Evolutionary conservation across 139 green algal genomes (phyloP), one percentile per base, ranked within the genome.

Genomic region (Tetratostichococcus sp.): DNA sequence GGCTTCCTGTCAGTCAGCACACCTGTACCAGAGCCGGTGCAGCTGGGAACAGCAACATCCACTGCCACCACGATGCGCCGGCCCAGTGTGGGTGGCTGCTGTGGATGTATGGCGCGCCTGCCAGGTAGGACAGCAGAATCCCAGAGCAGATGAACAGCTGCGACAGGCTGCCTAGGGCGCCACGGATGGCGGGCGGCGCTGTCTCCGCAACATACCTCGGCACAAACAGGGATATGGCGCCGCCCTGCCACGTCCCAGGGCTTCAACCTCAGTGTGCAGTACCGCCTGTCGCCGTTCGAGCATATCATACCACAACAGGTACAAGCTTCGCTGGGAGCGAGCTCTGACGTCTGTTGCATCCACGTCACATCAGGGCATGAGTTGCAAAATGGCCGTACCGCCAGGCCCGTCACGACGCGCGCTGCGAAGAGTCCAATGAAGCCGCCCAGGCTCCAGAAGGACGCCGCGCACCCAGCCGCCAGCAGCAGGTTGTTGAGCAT

Each of bases 171-270:
- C 84, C 84, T 1, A 94, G 72, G 0, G 57, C 35, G 3, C 89
- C 89, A 5, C 89, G 76, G 71, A 94, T 80, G 17, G 80, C 4
- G 6, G 75, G 70, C 1, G 89, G 89, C 0, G 88, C 72, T 0
- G 90, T 79, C 76, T 94, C 88, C n/a, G 77, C 68, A 1, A 94
- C 73, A 69, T 93, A 94, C 30, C 88, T 72, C 0, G 89, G 89
- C 21, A 92, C 87, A 16, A 86, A 70, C 35, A 85, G 77, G 1
- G 78, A 88, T 26, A 81, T 81, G 26, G 86, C 75, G 3, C 89
- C 89, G 8, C 84, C 70, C 14, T 81, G 89, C 19, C n/a, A n/a
- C n/a, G n/a, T n/a, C n/a, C n/a, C n/a, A n/a, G n/a, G n/a, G n/a
- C n/a, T n/a, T n/a, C n/a, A n/a, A n/a, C n/a, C n/a, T n/a, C n/a